These are phyloP conservation scores for Thelephora terrestris DNA, from an alignment of 1,284 basidiomycete species.

Conservation along the genomic window DNA sequence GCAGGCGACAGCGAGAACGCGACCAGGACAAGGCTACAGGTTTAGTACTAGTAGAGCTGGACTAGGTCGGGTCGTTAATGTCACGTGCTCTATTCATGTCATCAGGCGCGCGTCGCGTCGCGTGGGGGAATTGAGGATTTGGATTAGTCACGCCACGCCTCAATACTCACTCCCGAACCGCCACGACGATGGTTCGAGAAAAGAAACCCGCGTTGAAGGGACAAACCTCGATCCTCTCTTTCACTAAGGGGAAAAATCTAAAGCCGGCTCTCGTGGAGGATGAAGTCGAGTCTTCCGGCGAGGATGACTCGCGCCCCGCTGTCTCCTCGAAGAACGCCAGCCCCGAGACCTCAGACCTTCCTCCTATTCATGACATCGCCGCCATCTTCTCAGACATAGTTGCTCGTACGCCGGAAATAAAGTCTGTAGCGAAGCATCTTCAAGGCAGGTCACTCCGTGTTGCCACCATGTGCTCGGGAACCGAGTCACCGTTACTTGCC, in stretches of 20 bases:
- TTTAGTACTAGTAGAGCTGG: too few relatives aligned
- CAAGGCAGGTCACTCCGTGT: slow-evolving; percentile 81
- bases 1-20: too few relatives aligned
- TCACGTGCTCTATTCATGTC: background rate
- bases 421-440: slow-evolving; percentile 59
- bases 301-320: slow-evolving; percentile 4
- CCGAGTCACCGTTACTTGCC: slow-evolving; percentile 88
- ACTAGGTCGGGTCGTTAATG: too few relatives aligned
- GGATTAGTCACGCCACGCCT: background rate
- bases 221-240: slow-evolving; percentile 46
- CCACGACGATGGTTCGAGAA: slow-evolving; percentile 35
- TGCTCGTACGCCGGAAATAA: slow-evolving; percentile 57
- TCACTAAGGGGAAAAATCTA: slow-evolving; percentile 30
- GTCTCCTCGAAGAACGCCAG: slow-evolving; percentile 14
- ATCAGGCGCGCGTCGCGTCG: slow-evolving; percentile 9
- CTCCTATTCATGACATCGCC: slow-evolving; percentile 77
- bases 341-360: slow-evolving; percentile 49
- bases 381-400: slow-evolving; percentile 84
- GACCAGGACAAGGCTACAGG: too few relatives aligned
- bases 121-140: slow-evolving; percentile 1
- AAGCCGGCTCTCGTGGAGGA: slow-evolving; percentile 15
- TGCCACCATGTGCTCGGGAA: slow-evolving; percentile 97
- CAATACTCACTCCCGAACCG: slow-evolving; percentile 5
- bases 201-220: slow-evolving; percentile 27
- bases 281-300: slow-evolving; percentile 10